These are phyloP conservation scores for Elaeis guineensis DNA, from an alignment of 176 grass and related monocot genomes.

Conservation along the genomic window DNA sequence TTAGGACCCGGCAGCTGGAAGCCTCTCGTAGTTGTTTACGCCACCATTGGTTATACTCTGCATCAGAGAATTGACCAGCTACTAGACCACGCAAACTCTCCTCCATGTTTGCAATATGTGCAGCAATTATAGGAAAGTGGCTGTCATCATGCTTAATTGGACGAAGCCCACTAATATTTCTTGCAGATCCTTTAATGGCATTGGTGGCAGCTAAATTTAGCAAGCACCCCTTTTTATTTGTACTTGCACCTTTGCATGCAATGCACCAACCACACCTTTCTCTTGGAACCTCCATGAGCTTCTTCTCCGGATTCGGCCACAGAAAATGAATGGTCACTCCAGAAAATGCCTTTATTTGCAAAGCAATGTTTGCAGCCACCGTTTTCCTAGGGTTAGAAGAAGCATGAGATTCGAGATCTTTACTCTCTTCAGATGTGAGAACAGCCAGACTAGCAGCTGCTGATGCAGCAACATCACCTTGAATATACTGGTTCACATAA, in stretches of 20 bases:
- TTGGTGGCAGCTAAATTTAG: slow-evolving; percentile 71
- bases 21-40: slow-evolving; percentile 54
- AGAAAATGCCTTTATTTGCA: slow-evolving; percentile 95
- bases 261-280: slow-evolving; percentile 97
- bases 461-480: slow-evolving; percentile 81
- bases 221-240: slow-evolving; percentile 80
- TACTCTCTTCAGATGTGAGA: slow-evolving; percentile 81
- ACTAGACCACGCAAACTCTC: slow-evolving; percentile 73
- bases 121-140: slow-evolving; percentile 54
- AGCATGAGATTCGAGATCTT: slow-evolving; percentile 37
- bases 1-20: slow-evolving; percentile 57
- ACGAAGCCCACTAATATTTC: slow-evolving; percentile 44
- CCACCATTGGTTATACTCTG: slow-evolving; percentile 57
- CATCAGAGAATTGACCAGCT: slow-evolving; percentile 50
- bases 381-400: slow-evolving; percentile 52
- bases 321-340: slow-evolving; percentile 62
- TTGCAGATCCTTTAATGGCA: slow-evolving; percentile 65
- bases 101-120: slow-evolving; percentile 92
- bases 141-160: slow-evolving; percentile 51
- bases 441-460: slow-evolving; percentile 75
- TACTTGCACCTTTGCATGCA: slow-evolving; percentile 66
- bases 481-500: slow-evolving; percentile 88
- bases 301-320: slow-evolving; percentile 81
- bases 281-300: slow-evolving; percentile 77
- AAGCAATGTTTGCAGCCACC: slow-evolving; percentile 30